Evolutionary conservation across 2,329 filamentous ascomycete species (phyloP).

Genomic region (Triangularia verruculosa): DNA sequence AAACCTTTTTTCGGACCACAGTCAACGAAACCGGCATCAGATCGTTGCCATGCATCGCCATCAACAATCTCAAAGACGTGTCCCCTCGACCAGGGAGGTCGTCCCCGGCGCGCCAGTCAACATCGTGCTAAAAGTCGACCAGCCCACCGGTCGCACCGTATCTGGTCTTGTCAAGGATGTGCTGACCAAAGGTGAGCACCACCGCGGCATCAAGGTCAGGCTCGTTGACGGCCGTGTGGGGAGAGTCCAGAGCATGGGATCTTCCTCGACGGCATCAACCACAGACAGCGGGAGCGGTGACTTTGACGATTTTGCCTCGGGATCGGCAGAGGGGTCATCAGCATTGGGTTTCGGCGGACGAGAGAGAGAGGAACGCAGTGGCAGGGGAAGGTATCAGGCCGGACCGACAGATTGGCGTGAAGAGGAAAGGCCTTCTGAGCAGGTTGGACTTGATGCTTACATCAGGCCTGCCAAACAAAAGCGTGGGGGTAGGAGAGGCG

Average conservation of each 20-base stretch:
- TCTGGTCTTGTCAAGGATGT: conserved; percentile 64
- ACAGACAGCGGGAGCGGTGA: not conserved
- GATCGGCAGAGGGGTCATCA: not conserved
- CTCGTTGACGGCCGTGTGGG: conserved; percentile 69
- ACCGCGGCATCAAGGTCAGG: conserved; percentile 75
- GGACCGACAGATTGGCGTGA: not conserved
- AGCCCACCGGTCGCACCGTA: conserved; percentile 70
- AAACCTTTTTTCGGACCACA: not conserved
- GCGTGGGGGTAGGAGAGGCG: conserved; percentile 20
- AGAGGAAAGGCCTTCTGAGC: conserved; percentile 12
- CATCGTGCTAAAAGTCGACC: conserved; percentile 73
- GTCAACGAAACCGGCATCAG: too few relatives aligned
- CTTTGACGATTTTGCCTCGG: not conserved
- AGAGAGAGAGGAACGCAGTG: not conserved
- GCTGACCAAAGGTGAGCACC: conserved; percentile 71
- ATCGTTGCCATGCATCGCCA: not conserved
- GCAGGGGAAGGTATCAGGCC: conserved; percentile 2
- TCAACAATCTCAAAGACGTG: conserved; percentile 20
- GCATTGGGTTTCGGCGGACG: not conserved
- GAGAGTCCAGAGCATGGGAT: conserved; percentile 63
- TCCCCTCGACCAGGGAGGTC: conserved; percentile 52
- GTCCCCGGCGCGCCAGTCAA: conserved; percentile 62
- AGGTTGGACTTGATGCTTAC: conserved; percentile 51
- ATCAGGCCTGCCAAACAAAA: conserved; percentile 39
- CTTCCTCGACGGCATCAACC: conserved; percentile 21